Conservation (phyloP, 148 eudicot genomes). For the Camellia sinensis region DNA sequence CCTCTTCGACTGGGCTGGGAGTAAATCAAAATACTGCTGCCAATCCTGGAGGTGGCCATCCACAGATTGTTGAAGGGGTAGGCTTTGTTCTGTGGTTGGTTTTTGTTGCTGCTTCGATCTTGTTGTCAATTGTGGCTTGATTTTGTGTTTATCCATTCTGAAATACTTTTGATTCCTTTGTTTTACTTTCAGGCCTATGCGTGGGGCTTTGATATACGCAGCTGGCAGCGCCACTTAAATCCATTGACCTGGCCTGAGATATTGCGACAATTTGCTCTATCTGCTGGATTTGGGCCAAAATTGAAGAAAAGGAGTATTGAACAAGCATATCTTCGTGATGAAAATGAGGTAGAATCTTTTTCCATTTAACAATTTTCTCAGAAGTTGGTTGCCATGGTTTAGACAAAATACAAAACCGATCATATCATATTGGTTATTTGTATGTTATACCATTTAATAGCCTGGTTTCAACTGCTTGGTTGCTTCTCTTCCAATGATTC, state of each 20-base stretch:
- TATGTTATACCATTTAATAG: background rate
- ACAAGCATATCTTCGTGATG: constrained; percentile 56
- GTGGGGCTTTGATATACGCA: constrained; percentile 92
- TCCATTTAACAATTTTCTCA: background rate
- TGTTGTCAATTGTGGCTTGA: background rate
- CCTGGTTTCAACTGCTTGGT: background rate
- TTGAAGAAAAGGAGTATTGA: constrained; percentile 59
- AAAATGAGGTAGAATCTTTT: constrained; percentile 56
- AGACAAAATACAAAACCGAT: background rate
- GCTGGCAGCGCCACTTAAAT: constrained; percentile 80
- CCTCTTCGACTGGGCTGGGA: constrained; percentile 61
- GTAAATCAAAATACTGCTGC: constrained; percentile 51
- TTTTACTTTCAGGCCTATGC: constrained; percentile 65
- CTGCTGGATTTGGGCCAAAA: constrained; percentile 94
- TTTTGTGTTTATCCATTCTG: background rate
- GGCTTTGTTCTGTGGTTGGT: constrained; percentile 11
- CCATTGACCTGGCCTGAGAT: constrained; percentile 90
- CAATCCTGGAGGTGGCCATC: constrained; percentile 88
- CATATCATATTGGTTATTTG: background rate
- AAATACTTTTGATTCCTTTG: background rate
- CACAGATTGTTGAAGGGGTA: constrained; percentile 96
- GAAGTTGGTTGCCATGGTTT: background rate
- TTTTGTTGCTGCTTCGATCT: background rate
- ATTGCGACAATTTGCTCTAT: constrained; percentile 75
- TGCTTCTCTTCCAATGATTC: background rate